A percentile compares a stretch with the other conserved stretches of the same genome.
phyloP scores from a whole-genome alignment of 768 basidiomycete genomes.

The Tylopilus felleus region DNA sequence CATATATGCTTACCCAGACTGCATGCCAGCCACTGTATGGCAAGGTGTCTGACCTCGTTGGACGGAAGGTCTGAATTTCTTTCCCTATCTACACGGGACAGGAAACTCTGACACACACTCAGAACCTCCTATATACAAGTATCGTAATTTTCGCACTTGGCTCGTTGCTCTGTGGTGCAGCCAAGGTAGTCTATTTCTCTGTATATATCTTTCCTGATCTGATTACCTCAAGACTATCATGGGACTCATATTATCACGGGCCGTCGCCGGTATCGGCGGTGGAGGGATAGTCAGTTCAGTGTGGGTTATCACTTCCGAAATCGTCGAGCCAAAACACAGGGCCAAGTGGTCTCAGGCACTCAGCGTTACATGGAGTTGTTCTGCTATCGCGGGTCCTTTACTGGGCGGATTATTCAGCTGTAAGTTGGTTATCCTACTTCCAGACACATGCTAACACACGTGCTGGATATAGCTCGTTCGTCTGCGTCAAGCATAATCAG shows the following conservation, averaged over 20 bases:
- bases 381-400: constrained; percentile 78
- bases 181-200: constrained; percentile 46
- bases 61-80: constrained; percentile 59
- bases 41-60: constrained; percentile 72
- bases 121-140: constrained; percentile 71
- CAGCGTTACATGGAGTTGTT: constrained; percentile 83
- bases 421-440: constrained; percentile 34
- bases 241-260: constrained; percentile 68
- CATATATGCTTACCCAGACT: constrained; percentile 84
- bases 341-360: constrained; percentile 85
- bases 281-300: constrained; percentile 84
- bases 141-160: constrained; percentile 74
- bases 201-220: constrained; percentile 16
- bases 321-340: constrained; percentile 65
- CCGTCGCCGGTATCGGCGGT: constrained; percentile 73
- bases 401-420: constrained; percentile 82
- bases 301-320: constrained; percentile 84
- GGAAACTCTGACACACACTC: not conserved
- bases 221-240: constrained; percentile 34
- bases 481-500: constrained; percentile 34
- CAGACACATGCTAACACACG: constrained; percentile 15
- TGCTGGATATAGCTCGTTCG: constrained; percentile 29
- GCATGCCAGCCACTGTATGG: constrained; percentile 84
- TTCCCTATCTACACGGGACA: constrained; percentile 2
- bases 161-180: constrained; percentile 75